A percentile compares a stretch with the other conserved stretches of the same genome.
Evolutionary conservation across 73 alveolate genomes (phyloP).

Genomic region (Paramecium bursaria): DNA sequence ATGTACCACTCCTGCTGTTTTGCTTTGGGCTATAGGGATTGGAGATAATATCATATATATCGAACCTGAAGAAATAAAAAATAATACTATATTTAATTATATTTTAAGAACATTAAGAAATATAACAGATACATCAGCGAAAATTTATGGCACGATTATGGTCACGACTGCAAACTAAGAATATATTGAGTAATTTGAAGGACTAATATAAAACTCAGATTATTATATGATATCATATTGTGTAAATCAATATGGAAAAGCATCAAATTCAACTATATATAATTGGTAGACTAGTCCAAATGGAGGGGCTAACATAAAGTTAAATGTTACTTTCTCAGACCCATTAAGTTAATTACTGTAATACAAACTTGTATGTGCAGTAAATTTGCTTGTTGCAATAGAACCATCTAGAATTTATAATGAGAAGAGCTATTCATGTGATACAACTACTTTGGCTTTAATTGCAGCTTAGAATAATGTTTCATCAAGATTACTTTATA

Average conservation of each 20-base stretch:
- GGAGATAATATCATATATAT: slow-evolving; percentile 22
- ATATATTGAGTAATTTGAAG: slow-evolving; percentile 6
- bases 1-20: background rate
- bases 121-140: slow-evolving; percentile 27
- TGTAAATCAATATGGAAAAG: background rate
- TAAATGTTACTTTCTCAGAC: slow-evolving; percentile 21
- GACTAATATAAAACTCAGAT: slow-evolving; percentile 25
- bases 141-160: slow-evolving; percentile 1
- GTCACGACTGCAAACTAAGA: background rate
- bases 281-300: slow-evolving; percentile 35
- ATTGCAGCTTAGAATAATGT: slow-evolving; percentile 3
- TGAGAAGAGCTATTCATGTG: slow-evolving; percentile 1
- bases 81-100: background rate
- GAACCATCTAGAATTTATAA: slow-evolving; percentile 4
- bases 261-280: background rate
- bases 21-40: slow-evolving; percentile 40
- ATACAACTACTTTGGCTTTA: background rate
- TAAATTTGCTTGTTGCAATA: slow-evolving; percentile 16
- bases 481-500: background rate
- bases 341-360: background rate
- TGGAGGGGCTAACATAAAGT: slow-evolving; percentile 36
- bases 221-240: slow-evolving; percentile 26
- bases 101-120: slow-evolving; percentile 16
- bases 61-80: background rate
- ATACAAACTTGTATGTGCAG: slow-evolving; percentile 38